Percentiles rank a stretch among this genome's conserved stretches.
phyloP scores from a whole-genome alignment of 2,329 filamentous ascomycete genomes.

The Colletotrichum gloeosporioides region DNA sequence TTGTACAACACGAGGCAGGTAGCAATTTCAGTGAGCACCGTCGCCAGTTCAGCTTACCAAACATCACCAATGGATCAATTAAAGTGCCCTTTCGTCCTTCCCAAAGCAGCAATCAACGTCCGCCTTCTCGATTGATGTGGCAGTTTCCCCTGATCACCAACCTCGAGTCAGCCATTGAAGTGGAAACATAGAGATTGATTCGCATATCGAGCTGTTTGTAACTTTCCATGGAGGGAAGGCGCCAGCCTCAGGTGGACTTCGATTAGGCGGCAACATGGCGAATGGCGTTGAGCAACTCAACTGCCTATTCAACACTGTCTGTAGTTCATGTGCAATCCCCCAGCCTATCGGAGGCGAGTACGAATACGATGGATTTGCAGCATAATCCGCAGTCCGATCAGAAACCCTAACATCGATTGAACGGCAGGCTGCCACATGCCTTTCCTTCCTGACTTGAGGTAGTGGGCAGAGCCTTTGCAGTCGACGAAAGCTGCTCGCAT shows the following conservation, averaged over 20 bases:
- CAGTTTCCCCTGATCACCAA: background rate
- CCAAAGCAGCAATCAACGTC: background rate
- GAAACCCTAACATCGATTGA: background rate
- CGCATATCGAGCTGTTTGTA: background rate
- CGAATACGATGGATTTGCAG: background rate
- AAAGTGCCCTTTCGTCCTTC: background rate
- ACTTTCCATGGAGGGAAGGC: background rate
- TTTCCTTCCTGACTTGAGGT: background rate
- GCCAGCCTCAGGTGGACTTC: background rate
- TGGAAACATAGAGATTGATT: background rate
- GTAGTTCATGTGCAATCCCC: background rate
- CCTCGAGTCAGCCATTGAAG: background rate
- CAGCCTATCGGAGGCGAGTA: background rate
- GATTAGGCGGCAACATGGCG: background rate
- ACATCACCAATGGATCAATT: background rate
- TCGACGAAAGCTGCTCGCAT: background rate
- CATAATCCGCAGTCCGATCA: background rate
- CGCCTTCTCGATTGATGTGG: background rate
- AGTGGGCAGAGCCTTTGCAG: background rate
- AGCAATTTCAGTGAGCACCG: slow-evolving; percentile 15
- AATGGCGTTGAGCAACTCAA: background rate
- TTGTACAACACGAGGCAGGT: slow-evolving; percentile 22
- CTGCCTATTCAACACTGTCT: background rate
- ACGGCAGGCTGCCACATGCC: background rate
- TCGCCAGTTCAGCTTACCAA: slow-evolving; percentile 5